These are phyloP conservation scores for Chalciporus sphaerocephalus DNA, from an alignment of 768 basidiomycete genomes.

Conservation along the genomic window DNA sequence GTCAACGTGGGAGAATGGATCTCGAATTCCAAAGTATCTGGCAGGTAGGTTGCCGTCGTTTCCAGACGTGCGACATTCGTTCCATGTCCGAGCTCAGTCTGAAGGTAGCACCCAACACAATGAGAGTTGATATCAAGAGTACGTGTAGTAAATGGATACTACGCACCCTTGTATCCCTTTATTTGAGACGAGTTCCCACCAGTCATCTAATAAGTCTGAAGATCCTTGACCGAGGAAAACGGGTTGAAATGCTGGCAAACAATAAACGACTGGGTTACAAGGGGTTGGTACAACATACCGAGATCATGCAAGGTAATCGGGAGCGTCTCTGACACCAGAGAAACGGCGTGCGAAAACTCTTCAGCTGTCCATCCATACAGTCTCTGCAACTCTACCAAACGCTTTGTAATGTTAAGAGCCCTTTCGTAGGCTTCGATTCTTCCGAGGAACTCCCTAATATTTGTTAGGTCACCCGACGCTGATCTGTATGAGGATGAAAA, in stretches of 20 bases:
- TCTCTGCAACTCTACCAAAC: conserved; percentile 56
- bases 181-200: conserved; percentile 44
- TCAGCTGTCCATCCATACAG: conserved; percentile 48
- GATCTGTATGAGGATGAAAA: too few relatives aligned
- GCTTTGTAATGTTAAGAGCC: conserved; percentile 50
- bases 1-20: conserved; percentile 73
- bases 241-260: conserved; percentile 52
- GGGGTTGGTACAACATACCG: conserved; percentile 23
- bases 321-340: conserved; percentile 47
- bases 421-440: conserved; percentile 55
- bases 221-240: conserved; percentile 62
- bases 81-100: conserved; percentile 79
- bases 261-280: conserved; percentile 21
- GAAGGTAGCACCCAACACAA: conserved; percentile 54
- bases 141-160: too few relatives aligned
- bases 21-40: conserved; percentile 62
- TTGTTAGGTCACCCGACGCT: not conserved
- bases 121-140: too few relatives aligned
- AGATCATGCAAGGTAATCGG: conserved; percentile 43
- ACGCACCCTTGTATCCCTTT: conserved; percentile 55
- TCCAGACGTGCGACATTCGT: conserved; percentile 65
- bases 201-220: conserved; percentile 47
- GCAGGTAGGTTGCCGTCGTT: conserved; percentile 74
- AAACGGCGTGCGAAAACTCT: conserved; percentile 45
- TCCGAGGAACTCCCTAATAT: conserved; percentile 46